Base-by-base conservation (phyloP, 805 yeast genomes). In the Clavispora asparagi region DNA sequence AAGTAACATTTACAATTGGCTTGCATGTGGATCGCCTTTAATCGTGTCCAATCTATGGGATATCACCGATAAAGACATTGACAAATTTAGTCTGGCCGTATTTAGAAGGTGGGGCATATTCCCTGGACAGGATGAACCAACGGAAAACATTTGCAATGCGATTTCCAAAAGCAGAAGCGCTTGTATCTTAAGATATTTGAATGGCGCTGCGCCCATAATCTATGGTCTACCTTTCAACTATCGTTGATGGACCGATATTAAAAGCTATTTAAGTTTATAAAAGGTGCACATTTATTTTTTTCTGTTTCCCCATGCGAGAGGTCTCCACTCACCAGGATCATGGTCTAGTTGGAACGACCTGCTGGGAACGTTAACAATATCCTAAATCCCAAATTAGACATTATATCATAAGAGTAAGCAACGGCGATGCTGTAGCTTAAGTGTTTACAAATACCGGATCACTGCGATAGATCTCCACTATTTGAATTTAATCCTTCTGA, bases 31-130 rank as follows among this genome's bases (percentile, higher is more conserved):
- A 0, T 79, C 88, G 41, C 94, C 96, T 0, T 75, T 86, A 81
- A 75, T 89, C 1, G 67, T 94, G 32, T 97, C 88, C 0, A 89
- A 88, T 57, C 65, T 94, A 46, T 94, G 99, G 99, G 97, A 90
- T 63, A 97, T 94, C 5, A 94, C 98, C 0, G 98, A 94, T 64
- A 90, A 87, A 54, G 99, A 94, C 62, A 87, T 89, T 42, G 98
- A 94, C 63, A 76, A 74, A 55, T 89, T 91, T 55, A 84, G 88
- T 23, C 49, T 74, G 9, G 68, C 77, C 2, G 61, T 87, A 33
- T 76, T 94, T 53, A 73, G 74, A 2, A 70, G 73, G 49, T 84
- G 94, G 83, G 94, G 94, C 0, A 60, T 87, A 12, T 59, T 75
- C 10, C 42, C 39, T 7, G 40, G 23, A n/a, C 25, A 50, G 43